phyloP scores from a whole-genome alignment of 148 eudicot species.

The Persicaria tinctoria region DNA sequence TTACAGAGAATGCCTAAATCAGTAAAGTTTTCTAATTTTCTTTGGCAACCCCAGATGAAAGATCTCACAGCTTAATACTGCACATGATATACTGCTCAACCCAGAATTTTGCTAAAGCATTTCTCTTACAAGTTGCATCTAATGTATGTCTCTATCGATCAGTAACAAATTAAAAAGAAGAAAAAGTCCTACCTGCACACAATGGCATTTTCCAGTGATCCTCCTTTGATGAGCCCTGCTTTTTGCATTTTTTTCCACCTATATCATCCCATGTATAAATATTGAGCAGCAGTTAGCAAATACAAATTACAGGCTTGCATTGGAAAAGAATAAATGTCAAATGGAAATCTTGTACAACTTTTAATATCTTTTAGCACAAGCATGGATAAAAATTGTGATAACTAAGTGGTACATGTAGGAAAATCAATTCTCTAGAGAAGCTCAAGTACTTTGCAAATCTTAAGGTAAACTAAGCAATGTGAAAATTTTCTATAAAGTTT shows the following conservation, averaged over 20 bases:
- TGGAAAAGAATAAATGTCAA: neutral
- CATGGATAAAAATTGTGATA: neutral
- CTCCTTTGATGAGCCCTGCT: slow-evolving; percentile 82
- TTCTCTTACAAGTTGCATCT: too few species aligned
- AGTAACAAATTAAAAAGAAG: neutral
- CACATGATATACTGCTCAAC: neutral
- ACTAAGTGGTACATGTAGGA: neutral
- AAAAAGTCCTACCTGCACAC: slow-evolving; percentile 54
- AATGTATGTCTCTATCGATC: neutral
- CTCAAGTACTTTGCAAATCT: neutral
- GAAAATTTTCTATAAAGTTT: neutral
- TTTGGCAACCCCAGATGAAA: neutral
- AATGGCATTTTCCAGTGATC: slow-evolving; percentile 78
- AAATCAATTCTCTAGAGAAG: neutral
- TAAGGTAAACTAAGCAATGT: neutral
- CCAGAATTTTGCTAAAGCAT: neutral
- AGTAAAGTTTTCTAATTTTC: neutral
- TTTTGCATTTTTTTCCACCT: slow-evolving; percentile 73
- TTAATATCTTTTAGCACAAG: neutral
- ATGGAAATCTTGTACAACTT: neutral
- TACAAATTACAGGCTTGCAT: neutral
- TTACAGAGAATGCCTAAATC: neutral
- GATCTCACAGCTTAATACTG: neutral
- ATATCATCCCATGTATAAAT: slow-evolving; percentile 23
- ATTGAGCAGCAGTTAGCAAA: neutral